These are phyloP conservation scores for Arxiozyma telluris DNA, from an alignment of 1,139 yeast genomes.

Conservation along the genomic window DNA sequence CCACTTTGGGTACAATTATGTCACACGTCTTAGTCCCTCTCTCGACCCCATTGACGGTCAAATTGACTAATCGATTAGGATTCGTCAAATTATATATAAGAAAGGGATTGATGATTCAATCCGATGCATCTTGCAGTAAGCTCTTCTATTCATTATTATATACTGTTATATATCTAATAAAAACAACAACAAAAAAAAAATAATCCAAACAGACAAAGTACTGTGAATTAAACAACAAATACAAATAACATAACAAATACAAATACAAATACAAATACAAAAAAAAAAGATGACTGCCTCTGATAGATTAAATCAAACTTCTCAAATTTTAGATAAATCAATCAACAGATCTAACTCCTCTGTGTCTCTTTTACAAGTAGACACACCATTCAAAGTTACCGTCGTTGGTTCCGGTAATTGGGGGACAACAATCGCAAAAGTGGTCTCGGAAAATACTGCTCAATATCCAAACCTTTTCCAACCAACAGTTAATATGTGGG, in stretches of 20 bases:
- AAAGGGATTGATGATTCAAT: too few species aligned
- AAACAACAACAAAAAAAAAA: neutral
- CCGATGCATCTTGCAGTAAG: too few species aligned
- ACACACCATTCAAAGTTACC: slow-evolving; percentile 38
- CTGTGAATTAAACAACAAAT: too few species aligned
- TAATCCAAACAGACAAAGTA: too few species aligned
- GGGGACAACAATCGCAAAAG: slow-evolving; percentile 96
- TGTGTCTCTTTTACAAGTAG: slow-evolving; percentile 18
- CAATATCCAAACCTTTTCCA: slow-evolving; percentile 62
- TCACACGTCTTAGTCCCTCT: too few species aligned
- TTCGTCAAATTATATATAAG: too few species aligned
- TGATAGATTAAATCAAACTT: slow-evolving; percentile 28
- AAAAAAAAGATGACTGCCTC: slow-evolving; percentile 22
- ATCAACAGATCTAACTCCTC: slow-evolving; percentile 17
- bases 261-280: neutral
- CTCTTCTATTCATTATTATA: too few species aligned
- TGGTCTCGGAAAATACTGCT: slow-evolving; percentile 75
- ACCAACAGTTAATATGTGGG: slow-evolving; percentile 84
- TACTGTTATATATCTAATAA: too few species aligned
- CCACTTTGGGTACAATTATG: too few species aligned
- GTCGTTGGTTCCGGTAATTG: slow-evolving; percentile 75
- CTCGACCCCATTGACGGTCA: too few species aligned
- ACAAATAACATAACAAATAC: neutral
- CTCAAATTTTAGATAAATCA: slow-evolving; percentile 20
- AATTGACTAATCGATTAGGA: too few species aligned